A percentile compares a stretch with the other conserved stretches of the same genome.
These are phyloP conservation scores for Tricladium varicosporioides DNA, from an alignment of 2,329 filamentous ascomycete genomes.

Conservation along the genomic window DNA sequence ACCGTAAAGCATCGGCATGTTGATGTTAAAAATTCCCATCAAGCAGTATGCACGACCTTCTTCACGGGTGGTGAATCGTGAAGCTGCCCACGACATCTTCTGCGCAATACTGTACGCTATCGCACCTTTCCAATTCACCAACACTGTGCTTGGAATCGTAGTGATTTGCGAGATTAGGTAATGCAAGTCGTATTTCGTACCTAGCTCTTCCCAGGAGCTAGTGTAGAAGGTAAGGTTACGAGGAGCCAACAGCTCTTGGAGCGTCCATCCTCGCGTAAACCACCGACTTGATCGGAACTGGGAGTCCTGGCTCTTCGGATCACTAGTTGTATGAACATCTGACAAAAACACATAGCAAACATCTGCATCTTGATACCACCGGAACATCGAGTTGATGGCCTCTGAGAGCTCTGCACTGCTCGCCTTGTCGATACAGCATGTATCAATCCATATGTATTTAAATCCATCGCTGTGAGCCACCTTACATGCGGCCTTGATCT, in stretches of 20 bases:
- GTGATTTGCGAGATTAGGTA: not conserved
- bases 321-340: conserved; percentile 1
- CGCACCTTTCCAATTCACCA: not conserved
- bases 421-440: conserved; percentile 22
- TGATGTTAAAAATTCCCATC: conserved; percentile 36
- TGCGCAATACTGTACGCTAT: conserved; percentile 28
- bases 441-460: conserved; percentile 17
- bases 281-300: conserved; percentile 2
- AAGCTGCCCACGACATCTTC: conserved; percentile 34
- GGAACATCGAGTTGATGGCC: conserved; percentile 21
- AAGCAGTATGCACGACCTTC: conserved; percentile 35
- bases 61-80: conserved; percentile 28
- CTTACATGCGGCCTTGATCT: conserved; percentile 7
- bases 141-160: not conserved
- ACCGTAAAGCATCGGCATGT: conserved; percentile 37
- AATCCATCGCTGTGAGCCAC: conserved; percentile 2
- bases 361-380: conserved; percentile 11
- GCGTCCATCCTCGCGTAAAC: conserved; percentile 17
- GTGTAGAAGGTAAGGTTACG: conserved; percentile 6
- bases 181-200: not conserved
- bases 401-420: conserved; percentile 17
- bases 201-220: not conserved
- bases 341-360: conserved; percentile 18
- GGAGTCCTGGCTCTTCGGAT: not conserved
- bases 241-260: conserved; percentile 16